Percentiles rank a stretch among this genome's conserved stretches.
These are phyloP conservation scores for Pseudogymnoascus sp. DNA, from an alignment of 2,329 filamentous ascomycete species.

Conservation along the genomic window DNA sequence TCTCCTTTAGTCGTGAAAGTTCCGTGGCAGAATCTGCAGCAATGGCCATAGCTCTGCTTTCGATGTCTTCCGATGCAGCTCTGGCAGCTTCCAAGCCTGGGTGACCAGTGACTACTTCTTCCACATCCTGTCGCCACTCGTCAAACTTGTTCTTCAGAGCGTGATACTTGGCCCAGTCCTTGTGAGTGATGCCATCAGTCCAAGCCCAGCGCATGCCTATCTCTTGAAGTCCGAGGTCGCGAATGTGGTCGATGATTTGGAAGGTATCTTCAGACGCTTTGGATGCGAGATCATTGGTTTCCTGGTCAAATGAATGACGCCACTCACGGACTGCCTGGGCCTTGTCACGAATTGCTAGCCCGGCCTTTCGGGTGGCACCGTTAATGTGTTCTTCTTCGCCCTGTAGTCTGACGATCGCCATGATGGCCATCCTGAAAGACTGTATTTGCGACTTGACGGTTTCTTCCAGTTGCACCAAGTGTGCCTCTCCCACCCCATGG, in stretches of 20 bases:
- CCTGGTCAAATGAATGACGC: slow-evolving; percentile 49
- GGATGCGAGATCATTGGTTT: slow-evolving; percentile 47
- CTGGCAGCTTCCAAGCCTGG: slow-evolving; percentile 61
- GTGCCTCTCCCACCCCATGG: slow-evolving; percentile 54
- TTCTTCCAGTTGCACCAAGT: slow-evolving; percentile 61
- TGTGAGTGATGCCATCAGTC: slow-evolving; percentile 92
- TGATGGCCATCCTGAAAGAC: slow-evolving; percentile 59
- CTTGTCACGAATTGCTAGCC: slow-evolving; percentile 52
- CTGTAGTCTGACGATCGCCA: slow-evolving; percentile 52
- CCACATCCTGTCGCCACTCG: slow-evolving; percentile 77
- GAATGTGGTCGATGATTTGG: slow-evolving; percentile 58
- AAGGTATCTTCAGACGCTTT: slow-evolving; percentile 55
- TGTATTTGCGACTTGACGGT: slow-evolving; percentile 56
- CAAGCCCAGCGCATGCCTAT: slow-evolving; percentile 79
- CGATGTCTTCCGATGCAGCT: slow-evolving; percentile 57
- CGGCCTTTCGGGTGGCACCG: slow-evolving; percentile 46
- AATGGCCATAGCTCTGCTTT: slow-evolving; percentile 71
- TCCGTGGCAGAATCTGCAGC: slow-evolving; percentile 75
- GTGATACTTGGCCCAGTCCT: slow-evolving; percentile 95
- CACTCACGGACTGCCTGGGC: slow-evolving; percentile 57
- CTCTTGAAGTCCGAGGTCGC: slow-evolving; percentile 62
- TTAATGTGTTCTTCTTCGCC: slow-evolving; percentile 44
- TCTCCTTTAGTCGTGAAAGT: slow-evolving; percentile 70
- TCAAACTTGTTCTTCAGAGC: slow-evolving; percentile 73
- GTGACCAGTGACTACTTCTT: slow-evolving; percentile 66